Evolutionary conservation across 176 grass and related monocot genomes (phyloP).

Genomic region (Calamus simplicifolius): DNA sequence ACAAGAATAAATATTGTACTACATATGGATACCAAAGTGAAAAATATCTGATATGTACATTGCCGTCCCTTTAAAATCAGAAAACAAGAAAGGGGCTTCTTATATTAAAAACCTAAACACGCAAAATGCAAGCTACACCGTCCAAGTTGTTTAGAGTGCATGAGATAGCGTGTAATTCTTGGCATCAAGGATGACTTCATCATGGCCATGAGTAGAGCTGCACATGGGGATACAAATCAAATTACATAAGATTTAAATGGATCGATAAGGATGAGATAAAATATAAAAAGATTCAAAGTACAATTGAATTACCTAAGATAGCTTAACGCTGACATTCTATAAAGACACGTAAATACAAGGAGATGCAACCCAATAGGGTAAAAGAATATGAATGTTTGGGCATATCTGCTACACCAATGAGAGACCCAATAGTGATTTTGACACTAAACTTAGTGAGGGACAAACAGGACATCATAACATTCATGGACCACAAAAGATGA

Average conservation of each 20-base stretch:
- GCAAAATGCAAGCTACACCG: no score
- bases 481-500: neutral
- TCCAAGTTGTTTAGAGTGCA: constrained; percentile 23
- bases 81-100: no score
- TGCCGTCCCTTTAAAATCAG: no score
- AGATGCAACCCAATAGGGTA: constrained; percentile 99
- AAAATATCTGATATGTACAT: no score
- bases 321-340: constrained; percentile 98
- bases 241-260: no score
- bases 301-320: constrained; percentile 63
- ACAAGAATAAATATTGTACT: no score
- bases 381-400: constrained; percentile 95
- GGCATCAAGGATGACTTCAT: constrained; percentile 71
- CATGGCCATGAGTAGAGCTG: constrained; percentile 48
- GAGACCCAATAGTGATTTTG: neutral
- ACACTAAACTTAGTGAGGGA: neutral
- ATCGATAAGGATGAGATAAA: no score
- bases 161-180: constrained; percentile 57
- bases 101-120: no score
- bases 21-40: no score
- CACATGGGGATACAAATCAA: neutral
- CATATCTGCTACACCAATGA: constrained; percentile 40
- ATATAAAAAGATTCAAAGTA: neutral
- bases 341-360: constrained; percentile 93
- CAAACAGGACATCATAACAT: neutral